Conservation (phyloP, 305 asterid species). For the Plantago coronopus region DNA sequence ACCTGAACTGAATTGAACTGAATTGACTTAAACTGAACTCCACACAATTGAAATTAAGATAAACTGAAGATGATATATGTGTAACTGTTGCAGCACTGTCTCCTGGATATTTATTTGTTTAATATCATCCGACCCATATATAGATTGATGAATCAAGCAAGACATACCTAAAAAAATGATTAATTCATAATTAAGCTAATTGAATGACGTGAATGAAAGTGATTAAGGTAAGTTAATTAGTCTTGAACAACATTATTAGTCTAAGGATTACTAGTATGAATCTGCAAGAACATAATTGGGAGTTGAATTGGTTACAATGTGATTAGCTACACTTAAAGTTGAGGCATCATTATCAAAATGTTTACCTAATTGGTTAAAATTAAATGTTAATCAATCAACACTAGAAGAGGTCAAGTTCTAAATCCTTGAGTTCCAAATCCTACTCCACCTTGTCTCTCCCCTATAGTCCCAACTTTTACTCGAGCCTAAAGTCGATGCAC, state of each 20-base stretch:
- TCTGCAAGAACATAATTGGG: conserved; percentile 31
- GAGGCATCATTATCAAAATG: conserved; percentile 43
- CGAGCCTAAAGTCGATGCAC: no score
- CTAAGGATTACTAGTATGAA: conserved; percentile 19
- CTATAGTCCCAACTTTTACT: not conserved
- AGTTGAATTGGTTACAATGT: conserved; percentile 24
- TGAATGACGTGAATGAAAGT: conserved; percentile 3
- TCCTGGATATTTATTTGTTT: no score
- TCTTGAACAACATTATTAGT: conserved; percentile 17
- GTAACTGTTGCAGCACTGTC: no score
- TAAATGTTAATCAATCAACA: no score
- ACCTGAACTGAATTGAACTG: no score
- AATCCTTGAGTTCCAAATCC: no score
- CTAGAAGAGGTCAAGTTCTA: conserved; percentile 29
- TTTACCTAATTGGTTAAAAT: no score
- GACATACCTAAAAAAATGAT: not conserved
- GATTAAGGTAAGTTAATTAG: conserved; percentile 15
- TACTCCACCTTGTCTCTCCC: not conserved
- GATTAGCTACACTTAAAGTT: conserved; percentile 32
- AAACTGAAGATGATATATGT: no score
- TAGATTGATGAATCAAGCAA: conserved; percentile 5
- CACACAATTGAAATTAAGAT: no score
- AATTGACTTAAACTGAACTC: no score
- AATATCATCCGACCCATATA: not conserved
- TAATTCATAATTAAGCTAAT: conserved; percentile 4